Base-by-base conservation (phyloP, 2,329 filamentous ascomycete genomes). In the Colletotrichum cuscutae region DNA sequence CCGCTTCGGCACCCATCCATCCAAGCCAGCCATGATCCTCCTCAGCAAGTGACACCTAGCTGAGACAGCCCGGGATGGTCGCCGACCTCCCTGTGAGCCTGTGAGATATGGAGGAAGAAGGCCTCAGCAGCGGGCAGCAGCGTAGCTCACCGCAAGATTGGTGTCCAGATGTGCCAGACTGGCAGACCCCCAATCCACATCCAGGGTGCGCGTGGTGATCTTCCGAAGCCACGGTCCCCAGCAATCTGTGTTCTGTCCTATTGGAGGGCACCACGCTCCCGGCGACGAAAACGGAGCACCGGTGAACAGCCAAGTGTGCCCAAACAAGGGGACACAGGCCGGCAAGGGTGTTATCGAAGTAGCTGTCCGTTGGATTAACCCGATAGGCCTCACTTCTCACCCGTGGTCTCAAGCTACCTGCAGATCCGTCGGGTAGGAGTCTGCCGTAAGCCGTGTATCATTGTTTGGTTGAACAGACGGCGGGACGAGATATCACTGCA, bases 181-280 rank as follows among this genome's bases (percentile, higher is more conserved):
- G 37, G 37, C 37, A 42, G 37, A 42, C 13, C 22, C 70, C 59
- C 65, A 24, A 69, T 56, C 46, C 42, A 72, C 15, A 65, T 60
- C 46, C 42, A 72, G 70, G 59, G 59, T 64, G 59, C 65, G 65
- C 69, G 69, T 72, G 70, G 12, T 72, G 65, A 70, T 65, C 70
- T 64, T 72, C 65, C 65, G 65, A 63, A 26, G 12, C 42, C 42
- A 19, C 42, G 19, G 13, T 7, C 53, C 35, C 53, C 42, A 42
- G 22, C 30, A 26, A 42, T 42, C 6, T 42, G 37, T 19, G 13
- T 42, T 19, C 59, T 49, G 59, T 60, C 70, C 59, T 70, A 64
- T 70, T 72, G 65, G 65, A 60, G 32, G 70, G 35, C 49, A 59
- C 46, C 53, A 54, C 70, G 52, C 22, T 59, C 53, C 32, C 57